Evolutionary conservation across 306 rosid species (phyloP).

Genomic region (Quercus dentata): DNA sequence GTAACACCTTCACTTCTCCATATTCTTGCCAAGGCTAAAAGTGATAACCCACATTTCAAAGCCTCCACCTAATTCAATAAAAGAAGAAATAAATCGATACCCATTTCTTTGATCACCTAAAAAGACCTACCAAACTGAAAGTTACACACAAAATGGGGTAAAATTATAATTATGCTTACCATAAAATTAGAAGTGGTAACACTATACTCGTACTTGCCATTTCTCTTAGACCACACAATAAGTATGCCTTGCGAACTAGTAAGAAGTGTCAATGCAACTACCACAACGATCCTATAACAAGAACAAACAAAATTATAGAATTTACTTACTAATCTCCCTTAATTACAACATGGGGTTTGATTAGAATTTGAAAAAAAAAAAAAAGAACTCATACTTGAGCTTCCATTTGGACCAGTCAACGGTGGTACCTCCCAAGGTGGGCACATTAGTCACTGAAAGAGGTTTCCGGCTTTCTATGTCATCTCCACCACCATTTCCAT

Average conservation of each 20-base stretch:
- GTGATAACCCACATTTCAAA: conserved; percentile 87
- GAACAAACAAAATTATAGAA: not conserved
- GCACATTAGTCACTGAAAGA: not conserved
- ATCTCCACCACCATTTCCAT: conserved; percentile 5
- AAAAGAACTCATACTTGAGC: conserved; percentile 39
- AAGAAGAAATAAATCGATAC: not conserved
- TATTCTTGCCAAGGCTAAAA: conserved; percentile 57
- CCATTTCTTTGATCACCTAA: no score
- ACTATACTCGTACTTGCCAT: conserved; percentile 92
- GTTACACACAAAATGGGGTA: no score
- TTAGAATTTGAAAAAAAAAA: not conserved
- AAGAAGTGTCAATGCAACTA: conserved; percentile 76
- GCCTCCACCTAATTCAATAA: conserved; percentile 68
- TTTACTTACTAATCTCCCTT: no score
- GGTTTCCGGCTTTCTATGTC: conserved; percentile 31
- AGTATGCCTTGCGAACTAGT: conserved; percentile 93
- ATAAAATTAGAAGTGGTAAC: conserved; percentile 90
- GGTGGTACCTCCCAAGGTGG: conserved; percentile 33
- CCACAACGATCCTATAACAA: conserved; percentile 64
- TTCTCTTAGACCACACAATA: conserved; percentile 94
- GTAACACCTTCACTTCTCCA: conserved; percentile 83
- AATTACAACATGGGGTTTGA: not conserved
- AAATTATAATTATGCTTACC: conserved; percentile 23
- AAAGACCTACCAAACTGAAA: no score
- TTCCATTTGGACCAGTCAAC: conserved; percentile 48